These are phyloP conservation scores for Candida andamanensis DNA, from an alignment of 805 yeast genomes.

Conservation along the genomic window DNA sequence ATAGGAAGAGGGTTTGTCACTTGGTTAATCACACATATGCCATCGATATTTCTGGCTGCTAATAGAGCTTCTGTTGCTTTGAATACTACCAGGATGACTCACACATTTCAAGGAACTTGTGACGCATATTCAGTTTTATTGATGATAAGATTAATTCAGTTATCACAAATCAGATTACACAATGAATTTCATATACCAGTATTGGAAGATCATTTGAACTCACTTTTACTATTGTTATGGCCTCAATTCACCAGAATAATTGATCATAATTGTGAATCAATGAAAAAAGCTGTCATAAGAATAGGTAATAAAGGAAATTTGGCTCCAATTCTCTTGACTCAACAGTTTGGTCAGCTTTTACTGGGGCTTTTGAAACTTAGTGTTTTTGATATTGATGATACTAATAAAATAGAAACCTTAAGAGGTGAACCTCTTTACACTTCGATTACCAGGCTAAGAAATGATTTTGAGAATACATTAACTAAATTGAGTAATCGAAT, in stretches of 20 bases:
- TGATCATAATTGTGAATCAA: conserved; percentile 70
- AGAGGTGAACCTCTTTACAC: conserved; percentile 67
- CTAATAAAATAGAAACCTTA: conserved; percentile 18
- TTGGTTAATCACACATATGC: conserved; percentile 42
- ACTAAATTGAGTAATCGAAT: conserved; percentile 53
- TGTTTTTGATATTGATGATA: conserved; percentile 5
- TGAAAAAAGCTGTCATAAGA: conserved; percentile 39
- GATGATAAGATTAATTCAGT: conserved; percentile 66
- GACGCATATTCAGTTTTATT: conserved; percentile 79
- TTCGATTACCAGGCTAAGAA: conserved; percentile 63
- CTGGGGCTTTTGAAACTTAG: conserved; percentile 63
- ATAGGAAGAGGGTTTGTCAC: conserved; percentile 42
- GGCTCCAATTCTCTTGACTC: conserved; percentile 59
- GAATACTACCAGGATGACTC: conserved; percentile 18
- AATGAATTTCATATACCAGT: conserved; percentile 62
- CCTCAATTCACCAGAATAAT: conserved; percentile 75
- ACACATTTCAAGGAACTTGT: conserved; percentile 37
- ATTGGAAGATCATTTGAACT: conserved; percentile 63
- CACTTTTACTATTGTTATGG: conserved; percentile 70
- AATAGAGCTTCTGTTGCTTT: conserved; percentile 37
- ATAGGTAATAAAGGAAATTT: conserved; percentile 17
- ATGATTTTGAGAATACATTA: conserved; percentile 73
- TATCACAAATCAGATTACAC: conserved; percentile 60
- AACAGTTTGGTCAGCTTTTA: conserved; percentile 69
- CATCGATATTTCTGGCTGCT: conserved; percentile 15